Conservation (phyloP, 345 rosid species). For the Eutrema yunnanense region DNA sequence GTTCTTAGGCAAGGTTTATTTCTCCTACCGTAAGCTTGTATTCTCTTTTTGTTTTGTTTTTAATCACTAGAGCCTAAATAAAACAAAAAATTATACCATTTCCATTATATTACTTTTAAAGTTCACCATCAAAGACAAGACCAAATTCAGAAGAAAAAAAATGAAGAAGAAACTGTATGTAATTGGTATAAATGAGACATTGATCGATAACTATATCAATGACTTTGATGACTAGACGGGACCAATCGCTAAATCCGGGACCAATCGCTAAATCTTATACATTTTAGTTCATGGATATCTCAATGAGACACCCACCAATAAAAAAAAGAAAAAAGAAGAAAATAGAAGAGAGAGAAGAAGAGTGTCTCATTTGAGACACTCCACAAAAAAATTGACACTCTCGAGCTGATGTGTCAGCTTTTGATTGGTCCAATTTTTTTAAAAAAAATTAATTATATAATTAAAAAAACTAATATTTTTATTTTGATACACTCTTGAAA, state of each 20-base stretch:
- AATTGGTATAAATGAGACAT: not conserved
- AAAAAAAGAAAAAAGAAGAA: no score
- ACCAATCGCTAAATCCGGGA: not conserved
- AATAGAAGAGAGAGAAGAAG: no score
- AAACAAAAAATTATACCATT: not conserved
- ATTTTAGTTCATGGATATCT: not conserved
- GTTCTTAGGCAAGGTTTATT: conserved; percentile 9
- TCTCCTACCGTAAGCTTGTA: conserved; percentile 11
- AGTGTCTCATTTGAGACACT: no score
- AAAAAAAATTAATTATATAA: no score
- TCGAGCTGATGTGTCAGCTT: no score
- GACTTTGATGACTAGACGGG: not conserved
- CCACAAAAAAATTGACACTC: no score
- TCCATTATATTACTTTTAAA: not conserved
- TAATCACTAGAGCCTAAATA: not conserved
- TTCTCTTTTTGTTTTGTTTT: not conserved
- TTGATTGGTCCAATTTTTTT: no score
- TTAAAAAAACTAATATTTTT: no score
- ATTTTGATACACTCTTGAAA: no score
- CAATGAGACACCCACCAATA: no score
- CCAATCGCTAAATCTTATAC: not conserved
- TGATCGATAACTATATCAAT: conserved; percentile 29
- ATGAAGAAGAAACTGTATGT: not conserved
- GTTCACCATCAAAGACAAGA: not conserved
- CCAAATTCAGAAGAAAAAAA: not conserved